Evolutionary conservation across 441 rosid genomes (phyloP).

Genomic region (Flueggea neowawraea): DNA sequence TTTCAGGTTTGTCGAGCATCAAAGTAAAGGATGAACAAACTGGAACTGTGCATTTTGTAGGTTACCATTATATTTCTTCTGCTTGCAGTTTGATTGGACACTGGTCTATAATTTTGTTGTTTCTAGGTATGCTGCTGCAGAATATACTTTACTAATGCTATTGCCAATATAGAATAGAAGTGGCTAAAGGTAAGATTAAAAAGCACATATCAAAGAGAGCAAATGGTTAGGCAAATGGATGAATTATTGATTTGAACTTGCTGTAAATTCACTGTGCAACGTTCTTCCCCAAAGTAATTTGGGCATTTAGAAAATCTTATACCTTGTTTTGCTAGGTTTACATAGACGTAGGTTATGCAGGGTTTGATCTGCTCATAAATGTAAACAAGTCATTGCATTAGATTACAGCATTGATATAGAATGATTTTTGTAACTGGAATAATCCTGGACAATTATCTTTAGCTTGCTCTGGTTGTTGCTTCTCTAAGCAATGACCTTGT

Average conservation of each 20-base stretch:
- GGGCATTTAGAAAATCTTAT: no score
- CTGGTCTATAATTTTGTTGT: constrained; percentile 22
- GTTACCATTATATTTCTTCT: constrained; percentile 50
- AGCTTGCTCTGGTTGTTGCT: no score
- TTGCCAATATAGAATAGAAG: constrained; percentile 9
- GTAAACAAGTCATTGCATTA: no score
- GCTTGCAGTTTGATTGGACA: constrained; percentile 26
- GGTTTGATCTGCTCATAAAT: no score
- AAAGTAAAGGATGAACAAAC: constrained; percentile 68
- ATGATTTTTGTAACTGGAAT: no score
- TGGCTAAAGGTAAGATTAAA: constrained; percentile 8
- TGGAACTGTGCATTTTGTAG: constrained; percentile 72
- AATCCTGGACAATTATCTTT: no score
- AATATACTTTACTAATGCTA: constrained; percentile 15
- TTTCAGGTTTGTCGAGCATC: constrained; percentile 77
- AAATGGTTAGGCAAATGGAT: constrained; percentile 12
- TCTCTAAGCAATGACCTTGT: no score
- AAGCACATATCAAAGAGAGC: constrained; percentile 4
- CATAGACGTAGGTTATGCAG: no score
- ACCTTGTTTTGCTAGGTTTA: no score
- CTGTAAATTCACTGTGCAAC: no score
- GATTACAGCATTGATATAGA: no score
- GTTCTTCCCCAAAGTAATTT: no score
- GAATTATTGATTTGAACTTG: constrained; percentile 1
- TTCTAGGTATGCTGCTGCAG: constrained; percentile 32